Evolutionary conservation across 2,329 filamentous ascomycete species (phyloP).

Genomic region (Pseudopyricularia javanii): DNA sequence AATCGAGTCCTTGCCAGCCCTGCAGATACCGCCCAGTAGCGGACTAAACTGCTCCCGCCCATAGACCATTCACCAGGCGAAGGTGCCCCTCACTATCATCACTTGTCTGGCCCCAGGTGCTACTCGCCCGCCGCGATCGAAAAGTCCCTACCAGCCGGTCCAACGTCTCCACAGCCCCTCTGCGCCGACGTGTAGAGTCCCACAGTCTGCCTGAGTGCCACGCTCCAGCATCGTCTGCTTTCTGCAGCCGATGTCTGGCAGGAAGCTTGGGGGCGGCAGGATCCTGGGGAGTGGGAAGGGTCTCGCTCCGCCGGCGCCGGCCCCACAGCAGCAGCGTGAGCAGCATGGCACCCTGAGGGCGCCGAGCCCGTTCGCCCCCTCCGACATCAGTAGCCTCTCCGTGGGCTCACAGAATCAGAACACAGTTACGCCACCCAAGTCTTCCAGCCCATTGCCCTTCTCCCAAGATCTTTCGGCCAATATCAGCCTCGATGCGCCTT

Average conservation of each 20-base stretch:
- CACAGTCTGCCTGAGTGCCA: neutral
- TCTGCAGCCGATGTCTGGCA: slow-evolving; percentile 50
- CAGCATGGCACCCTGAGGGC: slow-evolving; percentile 15
- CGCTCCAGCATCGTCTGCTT: slow-evolving; percentile 1
- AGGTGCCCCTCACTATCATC: too few relatives aligned
- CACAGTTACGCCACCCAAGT: slow-evolving; percentile 42
- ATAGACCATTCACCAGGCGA: too few relatives aligned
- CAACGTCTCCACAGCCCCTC: too few relatives aligned
- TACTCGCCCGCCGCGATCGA: too few relatives aligned
- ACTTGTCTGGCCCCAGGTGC: too few relatives aligned
- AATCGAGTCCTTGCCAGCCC: too few relatives aligned
- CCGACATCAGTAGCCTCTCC: slow-evolving; percentile 60
- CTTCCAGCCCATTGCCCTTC: slow-evolving; percentile 52
- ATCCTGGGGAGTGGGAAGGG: slow-evolving; percentile 79
- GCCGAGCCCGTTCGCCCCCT: slow-evolving; percentile 38
- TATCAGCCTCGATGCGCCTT: slow-evolving; percentile 52
- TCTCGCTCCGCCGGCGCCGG: slow-evolving; percentile 48
- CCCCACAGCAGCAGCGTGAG: slow-evolving; percentile 21
- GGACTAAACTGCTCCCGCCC: too few relatives aligned
- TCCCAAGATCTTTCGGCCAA: slow-evolving; percentile 70
- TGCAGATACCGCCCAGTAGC: too few relatives aligned
- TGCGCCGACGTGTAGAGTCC: neutral
- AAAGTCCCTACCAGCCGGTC: too few relatives aligned
- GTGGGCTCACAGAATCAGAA: slow-evolving; percentile 51
- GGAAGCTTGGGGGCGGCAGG: slow-evolving; percentile 84